Percentiles rank a stretch among this genome's conserved stretches.
phyloP scores from a whole-genome alignment of 805 yeast genomes.

The Candida krabiensis region DNA sequence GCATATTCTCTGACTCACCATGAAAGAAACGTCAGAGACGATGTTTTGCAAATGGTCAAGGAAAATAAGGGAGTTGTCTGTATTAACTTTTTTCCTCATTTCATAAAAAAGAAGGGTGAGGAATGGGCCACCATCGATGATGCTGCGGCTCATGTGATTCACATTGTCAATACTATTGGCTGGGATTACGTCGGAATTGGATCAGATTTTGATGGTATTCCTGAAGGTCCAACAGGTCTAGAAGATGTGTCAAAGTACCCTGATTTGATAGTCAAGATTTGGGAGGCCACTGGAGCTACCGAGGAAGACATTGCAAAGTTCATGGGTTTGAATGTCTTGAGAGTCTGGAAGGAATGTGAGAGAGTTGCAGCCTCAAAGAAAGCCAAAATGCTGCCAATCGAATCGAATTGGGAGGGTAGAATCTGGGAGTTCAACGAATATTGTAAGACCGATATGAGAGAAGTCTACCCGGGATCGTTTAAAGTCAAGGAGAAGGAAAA shows the following conservation, averaged over 20 bases:
- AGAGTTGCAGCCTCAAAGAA: constrained; percentile 24
- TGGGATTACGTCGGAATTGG: constrained; percentile 56
- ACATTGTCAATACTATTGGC: constrained; percentile 44
- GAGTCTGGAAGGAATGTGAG: constrained; percentile 48
- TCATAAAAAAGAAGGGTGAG: constrained; percentile 28
- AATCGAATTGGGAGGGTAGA: constrained; percentile 41
- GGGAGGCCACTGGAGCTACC: constrained; percentile 35
- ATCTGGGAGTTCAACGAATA: constrained; percentile 39
- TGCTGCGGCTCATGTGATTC: constrained; percentile 45
- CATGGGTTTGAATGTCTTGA: constrained; percentile 44
- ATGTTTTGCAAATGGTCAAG: constrained; percentile 39
- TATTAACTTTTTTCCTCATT: constrained; percentile 45
- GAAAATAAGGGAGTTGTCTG: constrained; percentile 48
- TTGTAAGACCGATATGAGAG: constrained; percentile 31
- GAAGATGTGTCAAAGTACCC: constrained; percentile 59
- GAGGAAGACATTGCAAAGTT: constrained; percentile 42
- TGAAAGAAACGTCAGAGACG: constrained; percentile 49
- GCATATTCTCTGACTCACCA: constrained; percentile 42
- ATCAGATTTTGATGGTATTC: constrained; percentile 55
- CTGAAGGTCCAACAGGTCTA: constrained; percentile 45
- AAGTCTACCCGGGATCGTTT: constrained; percentile 35
- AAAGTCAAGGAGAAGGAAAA: constrained; percentile 22
- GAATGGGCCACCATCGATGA: constrained; percentile 42
- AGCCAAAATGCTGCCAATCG: constrained; percentile 32
- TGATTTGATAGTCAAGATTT: constrained; percentile 41